These are phyloP conservation scores for Scheffersomyces coipomensis DNA, from an alignment of 805 yeast species.

Conservation along the genomic window DNA sequence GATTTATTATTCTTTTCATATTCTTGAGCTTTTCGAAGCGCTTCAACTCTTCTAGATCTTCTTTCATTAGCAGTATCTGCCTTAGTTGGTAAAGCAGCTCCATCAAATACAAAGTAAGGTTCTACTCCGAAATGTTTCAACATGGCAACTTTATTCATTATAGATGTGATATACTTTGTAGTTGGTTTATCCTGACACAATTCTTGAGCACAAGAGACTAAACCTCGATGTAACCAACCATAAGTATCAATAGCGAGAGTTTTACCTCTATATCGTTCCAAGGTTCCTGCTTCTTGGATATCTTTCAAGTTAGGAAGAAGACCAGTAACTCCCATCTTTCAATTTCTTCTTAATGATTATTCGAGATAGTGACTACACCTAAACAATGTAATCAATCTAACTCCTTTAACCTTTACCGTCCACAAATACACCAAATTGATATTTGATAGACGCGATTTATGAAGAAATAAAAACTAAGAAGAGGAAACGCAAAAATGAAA, in stretches of 20 bases:
- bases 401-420: too few species aligned
- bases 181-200: slow-evolving; percentile 72
- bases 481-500: too few species aligned
- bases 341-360: too few species aligned
- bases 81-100: slow-evolving; percentile 81
- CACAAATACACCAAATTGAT: too few species aligned
- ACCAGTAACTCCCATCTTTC: slow-evolving; percentile 80
- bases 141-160: slow-evolving; percentile 66
- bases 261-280: slow-evolving; percentile 66
- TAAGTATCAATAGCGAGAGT: slow-evolving; percentile 92
- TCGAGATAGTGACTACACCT: too few species aligned
- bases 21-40: slow-evolving; percentile 54
- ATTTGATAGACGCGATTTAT: too few species aligned
- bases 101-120: slow-evolving; percentile 92
- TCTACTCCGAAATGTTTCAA: slow-evolving; percentile 64
- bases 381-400: neutral
- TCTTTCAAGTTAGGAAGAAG: slow-evolving; percentile 76
- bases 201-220: slow-evolving; percentile 80
- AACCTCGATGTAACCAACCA: slow-evolving; percentile 93
- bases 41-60: slow-evolving; percentile 52
- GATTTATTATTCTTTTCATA: slow-evolving; percentile 52
- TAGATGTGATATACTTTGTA: slow-evolving; percentile 65
- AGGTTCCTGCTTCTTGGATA: slow-evolving; percentile 58
- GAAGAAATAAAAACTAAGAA: too few species aligned
- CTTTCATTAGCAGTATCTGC: slow-evolving; percentile 70